Conservation (phyloP, 768 basidiomycete genomes). For the Naganishia friedmannii region DNA sequence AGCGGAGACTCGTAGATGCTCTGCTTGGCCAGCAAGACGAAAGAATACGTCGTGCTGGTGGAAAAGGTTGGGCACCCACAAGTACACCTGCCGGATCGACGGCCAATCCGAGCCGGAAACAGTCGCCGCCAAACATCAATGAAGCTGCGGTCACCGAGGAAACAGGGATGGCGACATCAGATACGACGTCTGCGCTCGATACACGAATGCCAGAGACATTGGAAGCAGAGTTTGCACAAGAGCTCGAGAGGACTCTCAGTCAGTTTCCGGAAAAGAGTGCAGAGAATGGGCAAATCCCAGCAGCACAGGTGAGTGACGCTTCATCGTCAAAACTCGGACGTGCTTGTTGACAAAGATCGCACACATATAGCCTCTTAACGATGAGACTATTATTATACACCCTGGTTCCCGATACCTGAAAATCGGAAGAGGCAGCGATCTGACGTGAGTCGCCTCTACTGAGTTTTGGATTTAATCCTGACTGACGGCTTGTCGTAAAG, state of each 20-base stretch:
- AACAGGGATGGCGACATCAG: background rate
- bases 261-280: background rate
- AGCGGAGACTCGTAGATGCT: conserved; percentile 1
- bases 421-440: conserved; percentile 52
- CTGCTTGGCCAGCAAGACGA: background rate
- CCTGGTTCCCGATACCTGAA: conserved; percentile 53
- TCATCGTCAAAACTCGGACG: no score
- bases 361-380: conserved; percentile 5
- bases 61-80: background rate
- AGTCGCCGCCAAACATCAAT: background rate
- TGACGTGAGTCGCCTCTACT: conserved; percentile 18
- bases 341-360: background rate
- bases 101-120: background rate
- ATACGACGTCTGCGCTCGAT: conserved; percentile 10
- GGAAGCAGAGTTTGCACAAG: conserved; percentile 19
- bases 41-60: conserved; percentile 2
- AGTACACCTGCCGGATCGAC: background rate
- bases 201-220: conserved; percentile 12
- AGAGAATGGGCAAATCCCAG: conserved; percentile 10
- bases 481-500: background rate
- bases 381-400: conserved; percentile 50
- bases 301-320: background rate
- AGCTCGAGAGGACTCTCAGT: background rate
- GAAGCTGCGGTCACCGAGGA: background rate
- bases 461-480: background rate